Conservation (phyloP, 2,329 filamentous ascomycete species). For the Cercospora janseana region DNA sequence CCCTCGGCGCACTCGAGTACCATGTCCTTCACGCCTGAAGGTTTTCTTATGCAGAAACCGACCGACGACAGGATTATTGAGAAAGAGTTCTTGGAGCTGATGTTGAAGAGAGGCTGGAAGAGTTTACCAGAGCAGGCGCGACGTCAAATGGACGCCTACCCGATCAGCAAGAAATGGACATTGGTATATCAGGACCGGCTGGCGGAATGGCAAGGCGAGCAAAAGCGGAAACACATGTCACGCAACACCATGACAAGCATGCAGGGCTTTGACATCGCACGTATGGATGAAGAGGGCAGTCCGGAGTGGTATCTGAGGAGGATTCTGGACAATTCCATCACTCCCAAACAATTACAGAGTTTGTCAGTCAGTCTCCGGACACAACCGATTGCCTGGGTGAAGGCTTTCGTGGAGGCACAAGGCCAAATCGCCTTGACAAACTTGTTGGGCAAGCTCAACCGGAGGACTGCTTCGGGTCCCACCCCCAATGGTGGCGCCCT, state of each 20-base stretch:
- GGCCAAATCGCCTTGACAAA: constrained; percentile 95
- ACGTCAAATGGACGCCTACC: constrained; percentile 94
- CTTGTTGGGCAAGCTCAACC: constrained; percentile 88
- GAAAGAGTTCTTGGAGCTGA: constrained; percentile 85
- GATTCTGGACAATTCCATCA: constrained; percentile 93
- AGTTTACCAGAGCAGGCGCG: constrained; percentile 92
- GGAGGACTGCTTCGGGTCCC: constrained; percentile 73
- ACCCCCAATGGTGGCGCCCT: constrained; percentile 59
- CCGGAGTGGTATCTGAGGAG: constrained; percentile 98
- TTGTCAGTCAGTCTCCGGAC: constrained; percentile 92
- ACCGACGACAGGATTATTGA: constrained; percentile 81
- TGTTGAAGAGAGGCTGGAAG: constrained; percentile 98
- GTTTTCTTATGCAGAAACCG: constrained; percentile 67
- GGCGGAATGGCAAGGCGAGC: constrained; percentile 89
- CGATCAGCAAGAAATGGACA: constrained; percentile 94
- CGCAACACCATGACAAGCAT: constrained; percentile 62
- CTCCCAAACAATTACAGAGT: constrained; percentile 85
- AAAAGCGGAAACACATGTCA: constrained; percentile 77
- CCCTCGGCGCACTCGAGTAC: constrained; percentile 50
- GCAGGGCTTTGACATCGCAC: constrained; percentile 64
- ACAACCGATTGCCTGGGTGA: constrained; percentile 96
- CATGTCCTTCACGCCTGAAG: constrained; percentile 52
- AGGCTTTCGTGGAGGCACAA: constrained; percentile 93
- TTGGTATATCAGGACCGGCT: constrained; percentile 92
- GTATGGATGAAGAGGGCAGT: constrained; percentile 89